Base-by-base conservation (phyloP, 164 flowering plant species). In the Tinospora cordifolia region DNA sequence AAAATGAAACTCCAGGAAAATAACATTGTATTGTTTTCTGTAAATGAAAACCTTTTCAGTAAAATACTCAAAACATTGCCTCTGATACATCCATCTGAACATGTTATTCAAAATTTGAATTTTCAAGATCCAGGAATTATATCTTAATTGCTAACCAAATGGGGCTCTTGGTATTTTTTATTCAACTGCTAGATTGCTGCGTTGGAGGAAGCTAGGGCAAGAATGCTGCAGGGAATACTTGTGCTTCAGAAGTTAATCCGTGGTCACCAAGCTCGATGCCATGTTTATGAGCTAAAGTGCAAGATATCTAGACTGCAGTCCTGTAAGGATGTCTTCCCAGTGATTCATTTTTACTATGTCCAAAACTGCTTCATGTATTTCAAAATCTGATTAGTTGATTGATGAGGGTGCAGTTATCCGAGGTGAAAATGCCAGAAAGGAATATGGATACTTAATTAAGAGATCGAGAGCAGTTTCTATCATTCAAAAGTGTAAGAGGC, bases 161-260 rank as follows among this genome's bases (percentile, higher is more conserved):
- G 36, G 4, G 36, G 36, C 3, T 4, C 36, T 30, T 30, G 36
- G 36, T 30, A 9, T 22, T 46, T 65, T 60, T 68, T 59, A 59
- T 75, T 27, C n/a, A 24, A 4, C 21, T 74, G 64, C 38, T 71
- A 94, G 99, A 81, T 92, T 82, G 88, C 77, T 73, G 76, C 69
- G 41, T 76, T 92, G 74, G 98, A 95, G 78, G 78, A 84, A 68
- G 71, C 73, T 77, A 88, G 89, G 72, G 86, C 81, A 71, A 83
- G 78, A 76, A 77, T 81, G 66, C 40, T 90, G 71, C 83, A 79
- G 71, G 90, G 91, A 65, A 78, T 87, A 63, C 59, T 87, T 66
- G 84, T 79, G 63, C 76, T 88, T 51, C 96, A 95, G 58, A 95
- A 88, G 70, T 82, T 72, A 77, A 85, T 81, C 76, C 97, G 92